These are phyloP conservation scores for Uronychia setigera DNA, from an alignment of 73 alveolate genomes.

Conservation along the genomic window DNA sequence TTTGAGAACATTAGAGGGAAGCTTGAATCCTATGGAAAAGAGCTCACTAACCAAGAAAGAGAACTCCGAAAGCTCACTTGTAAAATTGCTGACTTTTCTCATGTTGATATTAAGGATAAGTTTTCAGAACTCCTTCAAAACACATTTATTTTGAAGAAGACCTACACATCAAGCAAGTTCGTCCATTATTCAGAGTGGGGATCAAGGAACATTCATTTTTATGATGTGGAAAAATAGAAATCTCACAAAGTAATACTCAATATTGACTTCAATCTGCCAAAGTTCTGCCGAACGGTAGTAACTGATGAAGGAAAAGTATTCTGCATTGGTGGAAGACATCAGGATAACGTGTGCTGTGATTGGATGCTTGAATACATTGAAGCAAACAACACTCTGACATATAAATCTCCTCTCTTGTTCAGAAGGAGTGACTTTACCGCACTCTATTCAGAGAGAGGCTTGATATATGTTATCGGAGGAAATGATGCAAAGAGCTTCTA, in stretches of 20 bases:
- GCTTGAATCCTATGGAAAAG: conserved; percentile 40
- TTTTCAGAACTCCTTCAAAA: conserved; percentile 59
- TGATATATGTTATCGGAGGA: conserved; percentile 60
- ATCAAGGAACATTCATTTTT: conserved; percentile 59
- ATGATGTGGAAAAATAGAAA: conserved; percentile 47
- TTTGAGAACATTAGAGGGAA: conserved; percentile 58
- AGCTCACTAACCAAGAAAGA: conserved; percentile 46
- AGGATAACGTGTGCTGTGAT: conserved; percentile 68
- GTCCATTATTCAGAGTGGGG: conserved; percentile 74
- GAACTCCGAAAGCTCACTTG: conserved; percentile 63
- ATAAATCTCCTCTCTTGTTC: conserved; percentile 50
- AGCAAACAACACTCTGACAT: conserved; percentile 40
- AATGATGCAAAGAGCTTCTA: conserved; percentile 66
- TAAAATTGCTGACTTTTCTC: conserved; percentile 56
- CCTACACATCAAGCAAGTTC: conserved; percentile 50
- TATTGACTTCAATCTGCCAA: conserved; percentile 59
- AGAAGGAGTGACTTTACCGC: conserved; percentile 65
- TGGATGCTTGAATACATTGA: conserved; percentile 68
- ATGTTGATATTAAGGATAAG: conserved; percentile 57
- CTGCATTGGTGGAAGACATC: conserved; percentile 68
- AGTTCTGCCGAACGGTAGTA: conserved; percentile 68
- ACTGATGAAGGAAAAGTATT: conserved; percentile 66
- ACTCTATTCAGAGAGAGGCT: conserved; percentile 63
- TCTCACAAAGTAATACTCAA: conserved; percentile 37
- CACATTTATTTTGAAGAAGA: conserved; percentile 59